These are phyloP conservation scores for Spathaspora sp. DNA, from an alignment of 805 yeast genomes.

Conservation along the genomic window DNA sequence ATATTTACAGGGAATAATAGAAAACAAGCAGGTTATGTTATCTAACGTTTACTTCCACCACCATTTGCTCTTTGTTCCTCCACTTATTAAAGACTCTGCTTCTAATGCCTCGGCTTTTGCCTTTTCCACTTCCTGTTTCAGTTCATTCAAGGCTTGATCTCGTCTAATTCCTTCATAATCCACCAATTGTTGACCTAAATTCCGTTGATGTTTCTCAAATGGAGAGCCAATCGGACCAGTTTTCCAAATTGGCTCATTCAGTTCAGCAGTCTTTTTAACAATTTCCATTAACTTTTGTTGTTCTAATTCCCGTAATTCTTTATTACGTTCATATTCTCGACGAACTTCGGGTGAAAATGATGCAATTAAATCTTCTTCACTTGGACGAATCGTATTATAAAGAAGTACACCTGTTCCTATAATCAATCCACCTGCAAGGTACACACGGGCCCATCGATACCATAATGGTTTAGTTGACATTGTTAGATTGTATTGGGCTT, in stretches of 20 bases:
- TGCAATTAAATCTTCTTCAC: conserved; percentile 75
- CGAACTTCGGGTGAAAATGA: conserved; percentile 79
- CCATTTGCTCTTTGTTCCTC: conserved; percentile 1
- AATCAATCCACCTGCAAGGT: conserved; percentile 60
- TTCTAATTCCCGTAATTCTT: conserved; percentile 59
- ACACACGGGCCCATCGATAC: conserved; percentile 58
- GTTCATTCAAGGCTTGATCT: conserved; percentile 40
- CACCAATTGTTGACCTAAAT: conserved; percentile 31
- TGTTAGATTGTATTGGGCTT: neutral
- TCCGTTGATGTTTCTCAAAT: conserved; percentile 49
- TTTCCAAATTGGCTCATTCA: conserved; percentile 80
- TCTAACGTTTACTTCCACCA: conserved; percentile 9
- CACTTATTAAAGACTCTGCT: conserved; percentile 12
- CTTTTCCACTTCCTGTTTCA: conserved; percentile 30
- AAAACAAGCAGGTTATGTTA: neutral
- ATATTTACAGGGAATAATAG: conserved; percentile 2
- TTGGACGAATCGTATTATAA: conserved; percentile 74
- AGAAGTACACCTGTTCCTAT: conserved; percentile 70
- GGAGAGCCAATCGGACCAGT: conserved; percentile 70
- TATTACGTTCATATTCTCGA: conserved; percentile 66
- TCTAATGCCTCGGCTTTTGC: conserved; percentile 28
- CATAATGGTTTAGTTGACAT: conserved; percentile 40
- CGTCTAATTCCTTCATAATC: conserved; percentile 46
- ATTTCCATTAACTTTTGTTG: conserved; percentile 68
- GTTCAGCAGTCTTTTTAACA: conserved; percentile 57